A percentile compares a stretch with the other conserved stretches of the same genome.
Evolutionary conservation across 352 stramenopile species (phyloP).

Genomic region (Phytopythium boreale): DNA sequence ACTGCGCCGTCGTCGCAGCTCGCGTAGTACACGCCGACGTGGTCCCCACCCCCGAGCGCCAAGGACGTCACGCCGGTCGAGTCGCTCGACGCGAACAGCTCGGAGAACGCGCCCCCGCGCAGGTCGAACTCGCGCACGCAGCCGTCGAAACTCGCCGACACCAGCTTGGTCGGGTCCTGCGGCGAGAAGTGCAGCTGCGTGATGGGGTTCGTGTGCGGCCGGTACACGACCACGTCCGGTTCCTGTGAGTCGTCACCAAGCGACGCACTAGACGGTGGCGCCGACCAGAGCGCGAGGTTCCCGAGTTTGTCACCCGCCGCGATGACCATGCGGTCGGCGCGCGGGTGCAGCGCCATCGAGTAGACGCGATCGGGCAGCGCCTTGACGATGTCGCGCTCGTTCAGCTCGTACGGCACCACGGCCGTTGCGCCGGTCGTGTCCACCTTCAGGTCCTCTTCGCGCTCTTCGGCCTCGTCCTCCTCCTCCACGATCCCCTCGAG

Average conservation of each 20-base stretch:
- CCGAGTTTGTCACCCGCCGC: constrained; percentile 74
- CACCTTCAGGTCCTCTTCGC: constrained; percentile 36
- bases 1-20: constrained; percentile 68
- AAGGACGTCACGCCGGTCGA: constrained; percentile 63
- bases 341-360: constrained; percentile 72
- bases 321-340: constrained; percentile 54
- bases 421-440: constrained; percentile 37
- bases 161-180: constrained; percentile 43
- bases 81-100: constrained; percentile 47
- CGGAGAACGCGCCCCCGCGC: constrained; percentile 38
- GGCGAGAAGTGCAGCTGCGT: constrained; percentile 60
- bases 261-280: constrained; percentile 1
- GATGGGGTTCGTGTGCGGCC: constrained; percentile 61
- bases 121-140: constrained; percentile 71
- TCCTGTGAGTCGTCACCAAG: constrained; percentile 9
- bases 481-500: constrained; percentile 33
- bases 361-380: constrained; percentile 72
- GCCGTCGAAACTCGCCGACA: constrained; percentile 75
- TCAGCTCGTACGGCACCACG: constrained; percentile 47
- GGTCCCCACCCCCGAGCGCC: constrained; percentile 13
- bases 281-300: constrained; percentile 68
- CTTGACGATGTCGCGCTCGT: constrained; percentile 63
- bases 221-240: constrained; percentile 52
- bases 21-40: constrained; percentile 30
- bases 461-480: constrained; percentile 29